Base-by-base conservation (phyloP, 108 stramenopile species). In the Cyclostephanos invisitatus region DNA sequence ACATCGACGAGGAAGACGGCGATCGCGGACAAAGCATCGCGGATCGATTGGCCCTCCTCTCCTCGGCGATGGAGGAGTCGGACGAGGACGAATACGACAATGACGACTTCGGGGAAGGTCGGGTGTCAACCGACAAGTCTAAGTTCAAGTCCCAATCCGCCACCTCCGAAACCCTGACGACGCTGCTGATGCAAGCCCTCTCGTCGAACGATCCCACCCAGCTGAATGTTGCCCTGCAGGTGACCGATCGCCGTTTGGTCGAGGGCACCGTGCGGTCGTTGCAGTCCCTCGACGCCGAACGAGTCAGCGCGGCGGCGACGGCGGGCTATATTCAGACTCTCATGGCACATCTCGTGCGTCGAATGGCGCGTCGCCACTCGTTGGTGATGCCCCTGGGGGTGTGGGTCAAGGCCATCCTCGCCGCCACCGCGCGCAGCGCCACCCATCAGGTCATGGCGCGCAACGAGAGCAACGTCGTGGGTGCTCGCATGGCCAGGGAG, bases 401-500 rank as follows among this genome's bases (percentile, higher is more conserved):
- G 0, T 83, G 81, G 81, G 72, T 83, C 14, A 67, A 57, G 62
- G 75, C 77, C 49, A 77, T 83, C n/a, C 73, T 83, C n/a, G 68
- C 68, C n/a, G 61, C 69, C 25, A 54, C 64, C 8, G 51, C 75
- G 9, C 75, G 70, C 48, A 58, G 69, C 42, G 35, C 78, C 2
- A 54, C 69, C 47, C 62, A 42, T 32, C 67, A 46, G 24, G 57
- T 57, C 28, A 28, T 68, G 40, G 35, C 36, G 44, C 47, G 35
- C 63, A n/a, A 65, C 49, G 35, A 25, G 7, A 17, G 17, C 36
- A 55, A 58, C 59, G 54, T 15, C 1, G 63, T 48, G 3, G 63
- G 76, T 38, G 56, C 66, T 32, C 46, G 42, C 25, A 73, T 82
- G 65, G 69, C 65, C 40, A 63, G 36, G 69, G 75, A 76, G 46